Conservation (phyloP, 2,329 filamentous ascomycete genomes). For the Fusarium vanettenii region DNA sequence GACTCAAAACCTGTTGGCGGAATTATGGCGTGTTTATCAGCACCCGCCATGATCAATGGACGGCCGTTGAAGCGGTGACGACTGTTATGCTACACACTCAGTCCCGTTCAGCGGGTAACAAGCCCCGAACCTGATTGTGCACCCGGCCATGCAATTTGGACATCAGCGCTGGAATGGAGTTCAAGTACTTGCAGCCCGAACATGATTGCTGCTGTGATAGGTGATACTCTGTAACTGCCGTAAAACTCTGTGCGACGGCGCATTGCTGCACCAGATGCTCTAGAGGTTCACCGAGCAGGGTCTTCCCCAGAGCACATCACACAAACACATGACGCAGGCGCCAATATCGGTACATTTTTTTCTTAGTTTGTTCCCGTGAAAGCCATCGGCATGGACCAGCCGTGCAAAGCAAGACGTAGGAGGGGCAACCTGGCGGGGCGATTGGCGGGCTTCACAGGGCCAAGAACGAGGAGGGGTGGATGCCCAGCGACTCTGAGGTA, state of each 20-base stretch:
- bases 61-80: slow-evolving; percentile 9
- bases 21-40: slow-evolving; percentile 3
- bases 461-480: slow-evolving; percentile 27
- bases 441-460: slow-evolving; percentile 12
- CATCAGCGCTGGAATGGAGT: background rate
- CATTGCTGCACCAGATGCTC: slow-evolving; percentile 15
- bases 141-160: background rate
- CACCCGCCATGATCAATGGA: background rate
- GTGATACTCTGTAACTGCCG: slow-evolving; percentile 3
- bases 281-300: slow-evolving; percentile 16
- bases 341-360: slow-evolving; percentile 35
- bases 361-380: background rate
- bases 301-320: slow-evolving; percentile 15
- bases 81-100: background rate
- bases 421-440: slow-evolving; percentile 45
- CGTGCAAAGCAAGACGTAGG: slow-evolving; percentile 38
- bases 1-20: background rate
- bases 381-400: slow-evolving; percentile 23
- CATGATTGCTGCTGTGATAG: slow-evolving; percentile 10
- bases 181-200: background rate
- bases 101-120: background rate
- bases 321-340: slow-evolving; percentile 1
- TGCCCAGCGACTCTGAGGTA: slow-evolving; percentile 28
- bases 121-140: background rate
- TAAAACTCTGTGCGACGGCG: slow-evolving; percentile 22